Evolutionary conservation across 768 basidiomycete species (phyloP), one percentile per base, ranked within the genome.

Genomic region (Kwoniella pini): DNA sequence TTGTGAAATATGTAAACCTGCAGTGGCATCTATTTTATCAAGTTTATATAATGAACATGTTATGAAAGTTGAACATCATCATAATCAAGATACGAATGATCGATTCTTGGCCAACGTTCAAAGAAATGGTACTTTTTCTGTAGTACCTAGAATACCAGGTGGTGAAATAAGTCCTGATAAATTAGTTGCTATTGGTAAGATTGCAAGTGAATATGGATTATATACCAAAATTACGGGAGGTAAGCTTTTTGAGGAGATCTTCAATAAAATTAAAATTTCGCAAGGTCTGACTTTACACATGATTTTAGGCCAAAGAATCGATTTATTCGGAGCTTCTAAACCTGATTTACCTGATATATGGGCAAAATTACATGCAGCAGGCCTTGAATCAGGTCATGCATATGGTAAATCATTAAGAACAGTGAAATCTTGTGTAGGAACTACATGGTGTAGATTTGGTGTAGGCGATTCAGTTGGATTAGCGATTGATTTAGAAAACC

Each of bases 381-480:
- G 88, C 7, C 87, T 90, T 64, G 87, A 89, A 75, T 87, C 85
- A 36, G 88, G 88, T 1, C 87, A 88, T 68, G 88, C 86, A 0
- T 89, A 89, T 70, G 88, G 87, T 61, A 84, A 84, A 67, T 81
- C 83, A 10, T 77, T 89, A 36, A 81, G 88, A n/a, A 88, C 87
- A 0, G 87, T 90, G 51, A 89, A 90, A 77, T 85, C 84, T 0
- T 89, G 88, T 67, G 88, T 90, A 46, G 87, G 87, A n/a, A 85
- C 84, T 0, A 83, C 80, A 13, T 87, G 83, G 73, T 79, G 78
- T 51, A 83, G 87, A 12, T 89, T 84, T 64, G 88, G 88, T 1
- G 80, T 88, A 9, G 87, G 87, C 7, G 88, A 90, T 71, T 86
- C 86, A 2, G 88, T 90, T 27, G 86, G 87, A 21, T 81, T 90